Evolutionary conservation across 345 rosid species (phyloP).

Genomic region (sweet orange (Citrus sinensis)): DVS_A1.0 CM039163.1:3805501-3806000

Average conservation of each 20-base stretch:
- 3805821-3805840: neutral
- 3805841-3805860: slow-evolving; percentile 34
- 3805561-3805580: no score
- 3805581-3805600: no score
- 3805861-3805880: slow-evolving; percentile 71
- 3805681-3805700: neutral
- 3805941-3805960: neutral
- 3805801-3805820: neutral
- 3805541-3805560: no score
- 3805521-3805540: slow-evolving; percentile 32
- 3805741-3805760: slow-evolving; percentile 54
- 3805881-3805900: slow-evolving; percentile 68
- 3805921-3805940: slow-evolving; percentile 18
- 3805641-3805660: neutral
- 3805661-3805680: neutral
- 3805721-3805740: slow-evolving; percentile 50
- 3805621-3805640: neutral
- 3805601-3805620: neutral
- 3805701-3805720: slow-evolving; percentile 29
- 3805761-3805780: slow-evolving; percentile 29
- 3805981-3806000: neutral
- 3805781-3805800: neutral
- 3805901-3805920: slow-evolving; percentile 47
- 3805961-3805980: neutral
- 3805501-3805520: slow-evolving; percentile 11